Base-by-base conservation (phyloP, 2,329 filamentous ascomycete species). In the Pyrenochaeta sp. region DNA sequence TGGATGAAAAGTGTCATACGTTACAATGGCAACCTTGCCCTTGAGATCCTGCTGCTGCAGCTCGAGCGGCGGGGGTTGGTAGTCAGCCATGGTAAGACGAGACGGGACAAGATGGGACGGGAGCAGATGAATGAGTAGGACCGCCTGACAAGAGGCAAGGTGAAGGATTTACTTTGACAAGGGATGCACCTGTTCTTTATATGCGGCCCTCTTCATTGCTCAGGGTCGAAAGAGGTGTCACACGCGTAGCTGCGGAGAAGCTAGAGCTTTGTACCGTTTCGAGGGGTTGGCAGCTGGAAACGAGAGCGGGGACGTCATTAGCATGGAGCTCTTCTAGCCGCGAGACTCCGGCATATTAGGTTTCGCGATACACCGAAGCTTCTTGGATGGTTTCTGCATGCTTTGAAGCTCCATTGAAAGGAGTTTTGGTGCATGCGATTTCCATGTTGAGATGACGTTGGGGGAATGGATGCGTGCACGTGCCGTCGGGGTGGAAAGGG, bases 1-100 rank as follows among this genome's bases (percentile, higher is more conserved):
- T n/a, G n/a, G n/a, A n/a, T n/a, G n/a, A n/a, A n/a, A 2, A 27
- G 22, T n/a, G 24, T 28, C 56, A 44, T 58, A 67, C 61, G 59
- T 67, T 46, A 68, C 58, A n/a, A 67, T 26, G 3, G 65, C 64
- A 21, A 63, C 48, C 44, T 67, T 67, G 15, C 58, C 63, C 30
- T 53, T 48, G 10, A 67, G 47, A 34, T 67, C 61, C 27, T 67
- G 61, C 38, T 63, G 46, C 18, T 61, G 58, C 15, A 65, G 30
- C 15, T 53, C 46, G 1, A 48, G 55, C 24, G 61, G 40, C 14
- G 48, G 27, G 6, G 60, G 61, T 27, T 17, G 32, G 32, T 65
- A 62, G 26, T 58, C 51, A 37, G 51, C 52, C 60, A 63, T 63
- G 23, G 15, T 30, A 8, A 15, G 10, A 3, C 38, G 6, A 23